Conservation (phyloP, 768 basidiomycete genomes). For the Mycena alexandri region DNA sequence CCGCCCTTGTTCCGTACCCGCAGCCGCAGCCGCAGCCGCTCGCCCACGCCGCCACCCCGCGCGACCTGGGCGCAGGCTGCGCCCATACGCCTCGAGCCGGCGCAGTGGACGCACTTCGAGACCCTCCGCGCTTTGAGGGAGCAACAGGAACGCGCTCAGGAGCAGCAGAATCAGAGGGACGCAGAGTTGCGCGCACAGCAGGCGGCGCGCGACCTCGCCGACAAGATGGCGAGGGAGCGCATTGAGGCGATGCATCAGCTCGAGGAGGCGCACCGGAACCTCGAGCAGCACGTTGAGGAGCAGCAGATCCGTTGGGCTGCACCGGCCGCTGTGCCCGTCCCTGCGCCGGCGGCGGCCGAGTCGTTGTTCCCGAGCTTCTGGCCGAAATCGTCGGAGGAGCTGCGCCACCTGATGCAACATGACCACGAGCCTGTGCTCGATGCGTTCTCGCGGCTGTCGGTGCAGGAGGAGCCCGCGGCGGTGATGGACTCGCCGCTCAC, state of each 20-base stretch:
- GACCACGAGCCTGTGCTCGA: conserved; percentile 24
- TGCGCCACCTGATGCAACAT: conserved; percentile 47
- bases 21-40: conserved; percentile 22
- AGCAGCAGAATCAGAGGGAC: neutral
- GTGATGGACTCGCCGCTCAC: conserved; percentile 46
- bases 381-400: conserved; percentile 54
- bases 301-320: conserved; percentile 29
- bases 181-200: neutral
- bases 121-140: neutral
- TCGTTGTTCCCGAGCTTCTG: conserved; percentile 46
- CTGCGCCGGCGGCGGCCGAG: conserved; percentile 24
- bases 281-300: conserved; percentile 27
- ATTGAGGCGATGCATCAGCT: conserved; percentile 30
- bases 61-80: conserved; percentile 12
- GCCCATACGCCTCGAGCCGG: neutral
- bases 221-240: conserved; percentile 23
- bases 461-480: conserved; percentile 32
- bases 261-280: conserved; percentile 18
- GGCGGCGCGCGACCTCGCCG: conserved; percentile 13
- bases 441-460: conserved; percentile 28
- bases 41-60: conserved; percentile 21
- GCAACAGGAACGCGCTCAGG: neutral
- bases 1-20: conserved; percentile 28
- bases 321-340: conserved; percentile 10
- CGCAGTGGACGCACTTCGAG: conserved; percentile 5